phyloP scores from a whole-genome alignment of 805 yeast species.

The Saccharomyces eubayanus region DNA sequence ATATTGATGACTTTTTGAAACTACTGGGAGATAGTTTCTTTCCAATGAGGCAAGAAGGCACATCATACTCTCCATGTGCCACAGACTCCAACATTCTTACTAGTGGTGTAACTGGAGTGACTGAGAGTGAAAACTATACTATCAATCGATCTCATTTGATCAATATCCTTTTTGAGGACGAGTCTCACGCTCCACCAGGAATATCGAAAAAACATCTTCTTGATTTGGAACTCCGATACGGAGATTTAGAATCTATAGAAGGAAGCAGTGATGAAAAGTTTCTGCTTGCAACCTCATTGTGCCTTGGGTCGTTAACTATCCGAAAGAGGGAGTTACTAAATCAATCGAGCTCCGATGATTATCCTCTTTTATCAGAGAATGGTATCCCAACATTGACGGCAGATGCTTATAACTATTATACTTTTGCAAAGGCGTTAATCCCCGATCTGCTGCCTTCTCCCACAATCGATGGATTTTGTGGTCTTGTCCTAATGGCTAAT shows the following conservation, averaged over 20 bases:
- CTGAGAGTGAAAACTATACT: neutral
- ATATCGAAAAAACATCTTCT: neutral
- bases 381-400: neutral
- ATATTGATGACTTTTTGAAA: neutral
- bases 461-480: constrained; percentile 3
- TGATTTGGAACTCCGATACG: neutral
- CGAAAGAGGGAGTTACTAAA: constrained; percentile 2
- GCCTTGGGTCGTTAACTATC: constrained; percentile 5
- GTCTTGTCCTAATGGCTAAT: constrained; percentile 3
- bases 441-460: neutral
- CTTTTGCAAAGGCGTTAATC: neutral
- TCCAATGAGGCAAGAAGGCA: neutral
- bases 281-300: constrained; percentile 2
- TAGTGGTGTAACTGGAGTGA: neutral
- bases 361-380: neutral
- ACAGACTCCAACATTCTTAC: neutral
- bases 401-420: neutral
- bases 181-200: neutral
- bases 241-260: neutral
- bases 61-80: neutral
- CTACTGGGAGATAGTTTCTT: neutral
- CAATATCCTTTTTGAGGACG: neutral
- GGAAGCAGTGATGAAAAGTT: constrained; percentile 1
- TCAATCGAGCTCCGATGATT: neutral
- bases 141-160: neutral